phyloP scores from a whole-genome alignment of 192 early-diverging fungal species.

The Linnemannia exigua region DNA sequence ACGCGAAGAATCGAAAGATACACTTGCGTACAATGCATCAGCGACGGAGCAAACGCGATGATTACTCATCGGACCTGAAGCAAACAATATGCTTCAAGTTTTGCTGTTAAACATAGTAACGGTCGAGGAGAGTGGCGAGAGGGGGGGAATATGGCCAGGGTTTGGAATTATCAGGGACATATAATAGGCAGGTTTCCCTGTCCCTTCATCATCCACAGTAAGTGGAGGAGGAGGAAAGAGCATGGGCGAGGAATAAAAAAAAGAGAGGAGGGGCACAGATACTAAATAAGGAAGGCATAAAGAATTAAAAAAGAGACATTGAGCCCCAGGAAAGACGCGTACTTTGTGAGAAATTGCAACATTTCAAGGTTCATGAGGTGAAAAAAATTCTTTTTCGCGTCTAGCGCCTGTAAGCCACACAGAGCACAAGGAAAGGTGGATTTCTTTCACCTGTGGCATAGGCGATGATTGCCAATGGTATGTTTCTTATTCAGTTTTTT shows the following conservation, averaged over 20 bases:
- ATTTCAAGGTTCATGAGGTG: constrained; percentile 19
- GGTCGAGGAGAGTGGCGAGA: not conserved
- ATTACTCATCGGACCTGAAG: not conserved
- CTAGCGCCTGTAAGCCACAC: not conserved
- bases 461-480: not conserved
- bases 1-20: not conserved
- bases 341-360: constrained; percentile 30
- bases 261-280: not conserved
- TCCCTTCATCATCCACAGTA: not conserved
- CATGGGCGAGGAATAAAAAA: not conserved
- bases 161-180: not conserved
- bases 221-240: not conserved
- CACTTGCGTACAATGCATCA: not conserved
- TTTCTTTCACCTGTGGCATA: not conserved
- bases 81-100: not conserved
- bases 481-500: not conserved
- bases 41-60: not conserved
- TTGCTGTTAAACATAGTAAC: not conserved
- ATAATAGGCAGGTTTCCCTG: not conserved
- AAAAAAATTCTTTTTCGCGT: not conserved
- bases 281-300: not conserved
- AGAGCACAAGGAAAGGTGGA: not conserved
- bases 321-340: constrained; percentile 36
- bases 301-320: constrained; percentile 21
- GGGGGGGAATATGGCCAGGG: too few species aligned